Percentiles rank a stretch among this genome's conserved stretches.
Conservation (phyloP, 768 basidiomycete species). For the Mycena metata region DNA sequence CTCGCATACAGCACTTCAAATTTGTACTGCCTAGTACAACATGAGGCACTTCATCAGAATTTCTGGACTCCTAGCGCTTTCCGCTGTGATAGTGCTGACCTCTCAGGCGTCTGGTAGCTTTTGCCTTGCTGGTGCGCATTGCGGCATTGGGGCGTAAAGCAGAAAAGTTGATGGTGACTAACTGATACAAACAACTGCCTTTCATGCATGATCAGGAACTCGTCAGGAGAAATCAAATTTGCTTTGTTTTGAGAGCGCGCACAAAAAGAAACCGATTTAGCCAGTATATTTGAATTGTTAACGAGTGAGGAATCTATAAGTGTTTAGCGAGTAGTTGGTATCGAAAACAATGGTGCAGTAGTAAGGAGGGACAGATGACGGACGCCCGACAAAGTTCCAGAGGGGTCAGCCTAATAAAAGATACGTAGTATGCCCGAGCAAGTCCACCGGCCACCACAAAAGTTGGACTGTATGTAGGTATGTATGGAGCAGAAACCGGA, state of each 20-base stretch:
- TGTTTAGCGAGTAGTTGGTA: conserved; percentile 23
- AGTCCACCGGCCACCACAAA: conserved; percentile 35
- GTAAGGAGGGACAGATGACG: conserved; percentile 30
- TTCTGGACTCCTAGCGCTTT: too few species aligned
- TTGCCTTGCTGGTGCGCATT: too few species aligned
- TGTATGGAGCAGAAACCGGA: conserved; percentile 35
- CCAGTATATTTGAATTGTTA: conserved; percentile 27
- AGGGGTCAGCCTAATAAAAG: conserved; percentile 19
- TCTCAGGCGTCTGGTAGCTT: too few species aligned
- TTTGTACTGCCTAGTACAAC: too few species aligned
- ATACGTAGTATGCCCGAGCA: conserved; percentile 30
- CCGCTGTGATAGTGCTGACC: too few species aligned
- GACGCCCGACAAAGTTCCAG: conserved; percentile 4
- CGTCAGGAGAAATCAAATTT: too few species aligned
- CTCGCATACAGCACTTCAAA: too few species aligned
- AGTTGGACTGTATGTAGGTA: conserved; percentile 25
- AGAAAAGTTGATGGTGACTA: too few species aligned
- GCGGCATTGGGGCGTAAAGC: too few species aligned
- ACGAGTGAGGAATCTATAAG: conserved; percentile 31
- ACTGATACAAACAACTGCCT: too few species aligned
- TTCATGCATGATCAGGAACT: too few species aligned
- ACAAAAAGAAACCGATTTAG: background rate
- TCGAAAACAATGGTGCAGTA: conserved; percentile 34
- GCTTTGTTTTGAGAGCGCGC: background rate
- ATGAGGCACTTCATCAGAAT: too few species aligned